phyloP scores from a whole-genome alignment of 148 eudicot species.

The Heliosperma pusillum region DNA sequence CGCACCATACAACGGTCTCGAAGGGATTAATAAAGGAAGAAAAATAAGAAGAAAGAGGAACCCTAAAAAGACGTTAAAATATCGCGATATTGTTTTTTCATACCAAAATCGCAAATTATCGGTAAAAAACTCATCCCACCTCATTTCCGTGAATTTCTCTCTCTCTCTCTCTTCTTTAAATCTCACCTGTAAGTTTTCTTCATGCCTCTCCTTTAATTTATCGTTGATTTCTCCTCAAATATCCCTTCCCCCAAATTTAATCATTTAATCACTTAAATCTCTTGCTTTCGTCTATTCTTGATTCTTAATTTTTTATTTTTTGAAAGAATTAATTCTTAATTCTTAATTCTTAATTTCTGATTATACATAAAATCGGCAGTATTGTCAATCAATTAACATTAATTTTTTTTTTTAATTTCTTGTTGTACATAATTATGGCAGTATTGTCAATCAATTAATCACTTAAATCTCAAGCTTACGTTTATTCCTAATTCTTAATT shows the following conservation, averaged over 20 bases:
- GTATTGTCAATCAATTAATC: too few relatives aligned
- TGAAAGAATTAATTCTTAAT: too few relatives aligned
- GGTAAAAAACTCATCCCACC: neutral
- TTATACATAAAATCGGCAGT: too few relatives aligned
- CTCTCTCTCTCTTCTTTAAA: slow-evolving; percentile 12
- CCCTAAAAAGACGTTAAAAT: slow-evolving; percentile 15
- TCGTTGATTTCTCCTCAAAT: slow-evolving; percentile 10
- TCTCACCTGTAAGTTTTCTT: slow-evolving; percentile 29
- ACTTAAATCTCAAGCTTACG: too few relatives aligned
- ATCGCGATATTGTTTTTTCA: slow-evolving; percentile 29
- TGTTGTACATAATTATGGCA: too few relatives aligned
- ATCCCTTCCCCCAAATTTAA: neutral
- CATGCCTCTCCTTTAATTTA: slow-evolving; percentile 17
- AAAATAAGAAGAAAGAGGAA: neutral
- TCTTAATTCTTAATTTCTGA: neutral
- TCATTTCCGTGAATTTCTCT: neutral
- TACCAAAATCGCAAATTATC: slow-evolving; percentile 22
- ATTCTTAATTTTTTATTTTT: too few relatives aligned
- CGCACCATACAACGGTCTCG: neutral
- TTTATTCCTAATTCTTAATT: too few relatives aligned
- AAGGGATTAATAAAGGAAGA: neutral
- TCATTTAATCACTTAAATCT: too few relatives aligned
- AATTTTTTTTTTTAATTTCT: neutral
- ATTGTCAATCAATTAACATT: too few relatives aligned
- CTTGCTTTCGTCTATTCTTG: too few relatives aligned